Conservation (phyloP, 1,284 basidiomycete genomes). For the Phenoliferia sp. region DNA sequence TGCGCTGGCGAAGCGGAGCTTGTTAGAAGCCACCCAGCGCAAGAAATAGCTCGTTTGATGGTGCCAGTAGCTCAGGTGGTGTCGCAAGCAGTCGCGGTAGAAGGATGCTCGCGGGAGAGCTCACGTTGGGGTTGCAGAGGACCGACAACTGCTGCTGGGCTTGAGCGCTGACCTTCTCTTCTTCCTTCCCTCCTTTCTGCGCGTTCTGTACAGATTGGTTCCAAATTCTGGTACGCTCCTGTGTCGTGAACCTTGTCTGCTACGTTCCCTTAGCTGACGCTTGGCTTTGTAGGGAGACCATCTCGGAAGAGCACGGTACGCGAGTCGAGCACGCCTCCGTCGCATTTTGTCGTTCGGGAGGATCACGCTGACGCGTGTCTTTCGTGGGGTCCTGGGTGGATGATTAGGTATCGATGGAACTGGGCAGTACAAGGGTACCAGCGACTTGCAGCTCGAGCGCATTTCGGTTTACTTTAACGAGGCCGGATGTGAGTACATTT, state of each 20-base stretch:
- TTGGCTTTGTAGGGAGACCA: constrained; percentile 43
- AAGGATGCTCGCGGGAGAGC: no score
- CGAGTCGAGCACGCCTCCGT: no score
- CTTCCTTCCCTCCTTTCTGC: background rate
- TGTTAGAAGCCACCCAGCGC: no score
- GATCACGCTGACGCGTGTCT: background rate
- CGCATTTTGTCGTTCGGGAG: no score
- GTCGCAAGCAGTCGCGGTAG: no score
- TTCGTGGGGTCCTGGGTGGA: no score
- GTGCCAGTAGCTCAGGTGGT: no score
- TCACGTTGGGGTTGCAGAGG: no score
- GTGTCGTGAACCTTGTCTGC: no score
- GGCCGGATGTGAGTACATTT: constrained; percentile 41
- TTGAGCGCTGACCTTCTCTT: background rate
- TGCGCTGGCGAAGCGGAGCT: background rate
- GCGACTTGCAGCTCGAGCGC: constrained; percentile 89
- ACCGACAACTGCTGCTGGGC: background rate
- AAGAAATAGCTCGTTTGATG: no score
- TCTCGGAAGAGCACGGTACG: constrained; percentile 92
- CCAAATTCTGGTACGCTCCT: constrained; percentile 85
- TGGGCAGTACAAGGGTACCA: constrained; percentile 82
- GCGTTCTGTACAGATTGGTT: constrained; percentile 18
- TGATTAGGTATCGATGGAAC: constrained; percentile 11
- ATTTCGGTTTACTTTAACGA: constrained; percentile 45
- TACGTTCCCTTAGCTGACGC: background rate